Base-by-base conservation (phyloP, 345 rosid genomes). In the Linum lewisii region DNA sequence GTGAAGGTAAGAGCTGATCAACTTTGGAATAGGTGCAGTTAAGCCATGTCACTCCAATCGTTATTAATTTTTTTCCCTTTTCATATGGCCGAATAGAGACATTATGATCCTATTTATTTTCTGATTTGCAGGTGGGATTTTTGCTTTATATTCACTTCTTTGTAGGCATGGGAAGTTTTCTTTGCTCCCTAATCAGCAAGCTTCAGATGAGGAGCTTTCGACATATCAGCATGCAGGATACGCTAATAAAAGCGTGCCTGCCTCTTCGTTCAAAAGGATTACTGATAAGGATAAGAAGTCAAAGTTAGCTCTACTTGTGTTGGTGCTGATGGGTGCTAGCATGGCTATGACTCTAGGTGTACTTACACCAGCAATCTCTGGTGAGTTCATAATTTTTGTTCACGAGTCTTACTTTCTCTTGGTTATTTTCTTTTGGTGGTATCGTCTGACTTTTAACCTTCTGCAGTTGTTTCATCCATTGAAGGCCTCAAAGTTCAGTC, bases 121-220 rank as follows among this genome's bases (percentile, higher is more conserved):
- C 63, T 50, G 18, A 19, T 77, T 70, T 74, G 72, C 80, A 93
- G 99, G 99, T 57, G 96, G 99, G 58, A 75, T 80, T 66, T 82
- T 93, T 65, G 83, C 97, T 58, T 65, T 93, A 69, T 93, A 93
- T 58, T 80, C 97, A 32, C 81, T 89, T 59, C 87, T 89, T 58
- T 89, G 96, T 34, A 74, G 97, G 68, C 86, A 85, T 44, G 90
- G 85, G 11, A 89, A 84, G 63, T 69, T 89, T 64, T 72, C 88
- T 58, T 78, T 93, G 83, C 92, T 87, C 72, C 97, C 95, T 9
- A 93, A 89, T 72, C 83, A 84, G 63, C 99, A 93, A 72, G 84
- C 90, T 1, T 89, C 88, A 2, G 99, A 93, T 58, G 97, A 89
- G 79, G 99, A 89, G 75, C 81, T 89, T 65, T 83, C 97, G 15